These are phyloP conservation scores for Dimocarpus longan DNA, from an alignment of 345 rosid species.

Conservation along the genomic window DNA sequence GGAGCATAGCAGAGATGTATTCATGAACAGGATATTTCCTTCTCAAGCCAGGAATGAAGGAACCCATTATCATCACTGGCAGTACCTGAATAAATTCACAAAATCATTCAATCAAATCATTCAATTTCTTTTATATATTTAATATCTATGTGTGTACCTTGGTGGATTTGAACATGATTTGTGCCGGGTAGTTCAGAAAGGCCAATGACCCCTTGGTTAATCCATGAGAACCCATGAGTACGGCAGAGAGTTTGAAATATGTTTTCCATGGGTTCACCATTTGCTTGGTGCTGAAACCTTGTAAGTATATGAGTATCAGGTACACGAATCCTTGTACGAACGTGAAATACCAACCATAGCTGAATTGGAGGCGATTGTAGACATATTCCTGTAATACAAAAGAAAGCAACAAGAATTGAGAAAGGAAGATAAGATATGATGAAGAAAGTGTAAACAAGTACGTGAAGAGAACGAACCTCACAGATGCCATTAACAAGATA, in stretches of 20 bases:
- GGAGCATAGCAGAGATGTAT: conserved; percentile 75
- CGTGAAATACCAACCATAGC: conserved; percentile 94
- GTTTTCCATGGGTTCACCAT: conserved; percentile 93
- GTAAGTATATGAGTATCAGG: conserved; percentile 61
- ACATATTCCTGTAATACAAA: conserved; percentile 75
- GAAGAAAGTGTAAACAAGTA: neutral
- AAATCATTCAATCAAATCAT: neutral
- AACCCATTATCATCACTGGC: conserved; percentile 91
- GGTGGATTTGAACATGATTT: conserved; percentile 92
- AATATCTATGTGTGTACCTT: conserved; percentile 46
- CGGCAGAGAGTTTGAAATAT: conserved; percentile 75
- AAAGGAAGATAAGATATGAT: neutral
- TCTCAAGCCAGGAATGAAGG: conserved; percentile 82
- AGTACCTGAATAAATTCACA: conserved; percentile 53
- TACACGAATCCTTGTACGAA: conserved; percentile 90
- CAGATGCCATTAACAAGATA: conserved; percentile 94
- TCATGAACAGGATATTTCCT: conserved; percentile 77
- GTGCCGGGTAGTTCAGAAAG: conserved; percentile 89
- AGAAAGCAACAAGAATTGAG: conserved; percentile 9
- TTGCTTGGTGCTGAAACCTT: conserved; percentile 78
- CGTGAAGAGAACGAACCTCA: conserved; percentile 52
- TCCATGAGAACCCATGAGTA: conserved; percentile 88
- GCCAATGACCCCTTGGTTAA: conserved; percentile 85
- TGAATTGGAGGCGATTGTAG: conserved; percentile 88
- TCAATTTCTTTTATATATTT: neutral